phyloP scores from a whole-genome alignment of 2,329 filamentous ascomycete species.

The Colletotrichum noveboracense region DNA sequence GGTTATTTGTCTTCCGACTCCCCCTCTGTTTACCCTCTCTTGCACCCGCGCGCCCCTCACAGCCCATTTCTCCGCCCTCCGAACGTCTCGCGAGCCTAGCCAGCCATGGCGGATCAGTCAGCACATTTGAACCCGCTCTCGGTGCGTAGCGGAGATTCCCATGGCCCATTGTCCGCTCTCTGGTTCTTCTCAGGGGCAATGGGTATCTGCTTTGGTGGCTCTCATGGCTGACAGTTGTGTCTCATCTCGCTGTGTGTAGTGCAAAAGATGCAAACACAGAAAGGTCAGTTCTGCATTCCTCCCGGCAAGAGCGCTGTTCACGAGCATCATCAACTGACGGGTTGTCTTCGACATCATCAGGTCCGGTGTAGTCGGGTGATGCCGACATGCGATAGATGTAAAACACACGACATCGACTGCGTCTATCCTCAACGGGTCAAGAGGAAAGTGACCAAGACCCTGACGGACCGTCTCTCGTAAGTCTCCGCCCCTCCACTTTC shows the following conservation, averaged over 20 bases:
- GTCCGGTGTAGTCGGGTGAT: slow-evolving; percentile 34
- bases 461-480: slow-evolving; percentile 14
- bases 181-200: background rate
- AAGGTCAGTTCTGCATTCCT: background rate
- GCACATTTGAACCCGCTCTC: slow-evolving; percentile 9
- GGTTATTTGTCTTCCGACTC: background rate
- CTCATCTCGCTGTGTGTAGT: background rate
- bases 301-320: background rate
- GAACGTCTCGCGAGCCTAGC: background rate
- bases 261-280: slow-evolving; percentile 10
- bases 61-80: background rate
- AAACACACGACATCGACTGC: slow-evolving; percentile 29
- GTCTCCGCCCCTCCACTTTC: background rate
- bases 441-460: slow-evolving; percentile 25
- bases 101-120: slow-evolving; percentile 7
- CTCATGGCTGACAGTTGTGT: background rate
- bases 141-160: slow-evolving; percentile 5
- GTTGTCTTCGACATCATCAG: background rate
- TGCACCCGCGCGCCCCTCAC: background rate
- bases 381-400: slow-evolving; percentile 32
- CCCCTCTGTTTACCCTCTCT: background rate
- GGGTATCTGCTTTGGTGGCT: background rate
- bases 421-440: slow-evolving; percentile 31
- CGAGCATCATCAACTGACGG: background rate
- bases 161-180: background rate